These are phyloP conservation scores for Pythium utonaiense DNA, from an alignment of 352 stramenopile genomes.

Conservation along the genomic window DNA sequence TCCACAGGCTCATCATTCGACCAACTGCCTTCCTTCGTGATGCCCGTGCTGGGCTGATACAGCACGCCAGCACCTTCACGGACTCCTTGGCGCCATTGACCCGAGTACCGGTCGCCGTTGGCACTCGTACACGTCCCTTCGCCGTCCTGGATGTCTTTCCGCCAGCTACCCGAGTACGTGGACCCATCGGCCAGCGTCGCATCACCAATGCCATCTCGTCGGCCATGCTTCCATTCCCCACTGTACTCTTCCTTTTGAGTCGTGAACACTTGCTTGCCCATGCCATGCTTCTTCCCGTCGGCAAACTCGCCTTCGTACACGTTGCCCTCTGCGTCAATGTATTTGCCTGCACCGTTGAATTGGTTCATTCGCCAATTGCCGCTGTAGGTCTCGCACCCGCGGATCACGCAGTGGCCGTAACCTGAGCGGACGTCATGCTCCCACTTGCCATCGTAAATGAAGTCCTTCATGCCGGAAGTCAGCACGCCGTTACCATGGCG, in stretches of 20 bases:
- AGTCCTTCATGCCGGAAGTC: slow-evolving; percentile 69
- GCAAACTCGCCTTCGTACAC: slow-evolving; percentile 85
- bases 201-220: slow-evolving; percentile 54
- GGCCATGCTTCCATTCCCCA: slow-evolving; percentile 56
- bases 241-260: slow-evolving; percentile 44
- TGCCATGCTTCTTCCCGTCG: slow-evolving; percentile 68
- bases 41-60: slow-evolving; percentile 37
- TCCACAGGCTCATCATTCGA: slow-evolving; percentile 49
- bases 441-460: slow-evolving; percentile 83
- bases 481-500: slow-evolving; percentile 64
- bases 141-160: slow-evolving; percentile 45
- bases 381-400: slow-evolving; percentile 69
- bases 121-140: slow-evolving; percentile 59
- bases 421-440: slow-evolving; percentile 48
- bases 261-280: slow-evolving; percentile 43
- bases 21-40: slow-evolving; percentile 72
- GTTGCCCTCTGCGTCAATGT: slow-evolving; percentile 75
- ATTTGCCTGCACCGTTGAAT: slow-evolving; percentile 76
- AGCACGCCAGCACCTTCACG: slow-evolving; percentile 52
- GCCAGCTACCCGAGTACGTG: slow-evolving; percentile 59
- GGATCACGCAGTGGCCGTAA: slow-evolving; percentile 75
- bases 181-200: slow-evolving; percentile 49
- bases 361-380: slow-evolving; percentile 67
- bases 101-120: slow-evolving; percentile 63
- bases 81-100: slow-evolving; percentile 54